Evolutionary conservation across 2,329 filamentous ascomycete genomes (phyloP).

Genomic region (Talaromyces pinophilus): DNA sequence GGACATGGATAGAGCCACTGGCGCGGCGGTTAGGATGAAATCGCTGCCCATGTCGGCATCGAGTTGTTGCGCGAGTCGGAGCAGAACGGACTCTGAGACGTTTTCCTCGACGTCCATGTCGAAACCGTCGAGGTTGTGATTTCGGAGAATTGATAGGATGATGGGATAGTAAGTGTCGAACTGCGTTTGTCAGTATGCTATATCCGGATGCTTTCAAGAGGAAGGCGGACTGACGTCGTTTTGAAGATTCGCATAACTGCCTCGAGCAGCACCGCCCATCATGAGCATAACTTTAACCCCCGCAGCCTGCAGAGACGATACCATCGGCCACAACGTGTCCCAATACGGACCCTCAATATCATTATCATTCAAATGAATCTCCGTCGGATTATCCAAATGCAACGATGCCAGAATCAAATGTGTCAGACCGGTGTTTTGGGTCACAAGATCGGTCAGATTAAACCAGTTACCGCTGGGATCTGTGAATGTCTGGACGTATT

Average conservation of each 20-base stretch:
- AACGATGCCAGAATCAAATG: conserved; percentile 58
- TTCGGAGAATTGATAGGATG: conserved; percentile 32
- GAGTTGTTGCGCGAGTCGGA: conserved; percentile 51
- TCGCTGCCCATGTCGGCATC: conserved; percentile 62
- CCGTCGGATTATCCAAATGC: conserved; percentile 50
- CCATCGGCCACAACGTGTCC: conserved; percentile 50
- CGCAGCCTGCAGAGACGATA: conserved; percentile 50
- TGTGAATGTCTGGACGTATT: conserved; percentile 33
- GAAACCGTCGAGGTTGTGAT: conserved; percentile 45
- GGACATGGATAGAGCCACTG: conserved; percentile 65
- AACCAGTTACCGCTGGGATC: conserved; percentile 33
- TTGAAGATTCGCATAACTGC: conserved; percentile 45
- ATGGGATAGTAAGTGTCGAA: conserved; percentile 55
- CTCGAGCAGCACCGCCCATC: conserved; percentile 57
- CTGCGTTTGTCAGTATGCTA: background rate
- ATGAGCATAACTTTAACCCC: conserved; percentile 57
- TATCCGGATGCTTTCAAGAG: no score
- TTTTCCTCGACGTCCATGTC: conserved; percentile 54
- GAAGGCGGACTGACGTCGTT: conserved; percentile 27
- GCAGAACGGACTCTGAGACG: conserved; percentile 25
- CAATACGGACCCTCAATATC: conserved; percentile 30
- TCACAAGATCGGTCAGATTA: conserved; percentile 54
- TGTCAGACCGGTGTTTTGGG: conserved; percentile 38
- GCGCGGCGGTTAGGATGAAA: conserved; percentile 70
- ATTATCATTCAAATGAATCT: conserved; percentile 57